phyloP scores from a whole-genome alignment of 2,329 filamentous ascomycete genomes.

The Paracoccidioides brasiliensis region DNA sequence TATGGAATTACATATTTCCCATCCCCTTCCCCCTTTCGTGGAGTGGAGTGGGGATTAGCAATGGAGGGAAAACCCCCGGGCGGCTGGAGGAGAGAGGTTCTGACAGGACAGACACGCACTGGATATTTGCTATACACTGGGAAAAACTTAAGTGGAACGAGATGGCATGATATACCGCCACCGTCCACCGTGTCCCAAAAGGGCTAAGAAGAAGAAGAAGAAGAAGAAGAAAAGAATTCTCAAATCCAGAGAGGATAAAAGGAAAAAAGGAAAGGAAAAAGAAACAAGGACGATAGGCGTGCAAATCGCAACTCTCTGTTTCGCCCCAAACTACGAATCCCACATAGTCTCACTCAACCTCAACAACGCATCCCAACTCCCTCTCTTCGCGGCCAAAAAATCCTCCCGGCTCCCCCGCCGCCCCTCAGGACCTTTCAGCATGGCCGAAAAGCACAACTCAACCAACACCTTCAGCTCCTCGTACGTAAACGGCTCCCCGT shows the following conservation, averaged over 20 bases:
- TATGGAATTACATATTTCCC: too few relatives aligned
- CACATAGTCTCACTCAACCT: constrained; percentile 36
- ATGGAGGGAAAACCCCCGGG: too few relatives aligned
- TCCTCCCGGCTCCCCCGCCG: constrained; percentile 33
- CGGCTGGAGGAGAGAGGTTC: too few relatives aligned
- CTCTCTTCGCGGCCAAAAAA: constrained; percentile 34
- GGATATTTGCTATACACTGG: too few relatives aligned
- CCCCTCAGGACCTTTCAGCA: constrained; percentile 27
- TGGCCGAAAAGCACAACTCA: constrained; percentile 35
- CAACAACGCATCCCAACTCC: constrained; percentile 32
- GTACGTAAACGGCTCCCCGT: constrained; percentile 32
- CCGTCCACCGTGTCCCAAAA: too few relatives aligned
- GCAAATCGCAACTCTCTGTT: neutral
- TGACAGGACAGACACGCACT: too few relatives aligned
- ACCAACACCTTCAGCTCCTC: constrained; percentile 34
- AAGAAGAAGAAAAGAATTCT: too few relatives aligned
- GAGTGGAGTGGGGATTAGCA: too few relatives aligned
- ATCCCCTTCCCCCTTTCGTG: too few relatives aligned
- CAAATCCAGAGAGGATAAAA: neutral
- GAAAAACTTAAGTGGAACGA: too few relatives aligned
- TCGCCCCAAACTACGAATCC: constrained; percentile 13
- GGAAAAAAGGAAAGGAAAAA: neutral
- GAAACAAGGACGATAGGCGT: neutral
- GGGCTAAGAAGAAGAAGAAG: too few relatives aligned
- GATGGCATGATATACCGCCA: too few relatives aligned